phyloP scores from a whole-genome alignment of 768 basidiomycete genomes.

The Punctularia strigosozonata region DNA sequence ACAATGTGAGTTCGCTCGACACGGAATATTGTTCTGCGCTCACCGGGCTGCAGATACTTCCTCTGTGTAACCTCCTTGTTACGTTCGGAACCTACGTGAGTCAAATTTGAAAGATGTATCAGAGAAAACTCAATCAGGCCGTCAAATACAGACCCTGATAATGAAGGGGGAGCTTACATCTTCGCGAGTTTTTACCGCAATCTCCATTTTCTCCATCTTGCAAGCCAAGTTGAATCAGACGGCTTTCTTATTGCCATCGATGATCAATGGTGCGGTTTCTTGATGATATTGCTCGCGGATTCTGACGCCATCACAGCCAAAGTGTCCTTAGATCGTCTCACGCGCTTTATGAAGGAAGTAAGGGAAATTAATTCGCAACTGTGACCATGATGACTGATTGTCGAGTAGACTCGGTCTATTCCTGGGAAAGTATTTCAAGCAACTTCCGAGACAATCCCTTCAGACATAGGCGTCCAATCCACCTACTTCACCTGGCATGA shows the following conservation, averaged over 20 bases:
- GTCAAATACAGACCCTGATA: slow-evolving; percentile 10
- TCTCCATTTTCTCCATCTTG: background rate
- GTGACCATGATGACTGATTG: too few species aligned
- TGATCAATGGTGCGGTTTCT: background rate
- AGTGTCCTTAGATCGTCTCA: slow-evolving; percentile 28
- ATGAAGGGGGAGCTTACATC: slow-evolving; percentile 16
- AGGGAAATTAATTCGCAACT: too few species aligned
- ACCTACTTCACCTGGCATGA: background rate
- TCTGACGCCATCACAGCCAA: too few species aligned
- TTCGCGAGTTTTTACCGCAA: background rate
- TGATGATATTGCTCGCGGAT: too few species aligned
- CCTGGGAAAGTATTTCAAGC: too few species aligned
- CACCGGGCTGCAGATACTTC: background rate
- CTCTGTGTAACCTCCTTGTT: background rate
- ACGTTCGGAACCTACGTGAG: background rate
- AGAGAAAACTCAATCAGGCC: background rate
- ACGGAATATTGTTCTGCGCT: background rate
- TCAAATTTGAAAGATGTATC: background rate
- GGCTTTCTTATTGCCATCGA: background rate
- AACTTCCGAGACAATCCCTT: too few species aligned
- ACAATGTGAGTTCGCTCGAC: too few species aligned
- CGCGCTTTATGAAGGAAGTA: background rate
- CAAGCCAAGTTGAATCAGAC: background rate
- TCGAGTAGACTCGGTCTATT: too few species aligned
- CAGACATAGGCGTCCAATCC: too few species aligned